phyloP scores from a whole-genome alignment of 2,329 filamentous ascomycete genomes.

The Alternaria sp. region DNA sequence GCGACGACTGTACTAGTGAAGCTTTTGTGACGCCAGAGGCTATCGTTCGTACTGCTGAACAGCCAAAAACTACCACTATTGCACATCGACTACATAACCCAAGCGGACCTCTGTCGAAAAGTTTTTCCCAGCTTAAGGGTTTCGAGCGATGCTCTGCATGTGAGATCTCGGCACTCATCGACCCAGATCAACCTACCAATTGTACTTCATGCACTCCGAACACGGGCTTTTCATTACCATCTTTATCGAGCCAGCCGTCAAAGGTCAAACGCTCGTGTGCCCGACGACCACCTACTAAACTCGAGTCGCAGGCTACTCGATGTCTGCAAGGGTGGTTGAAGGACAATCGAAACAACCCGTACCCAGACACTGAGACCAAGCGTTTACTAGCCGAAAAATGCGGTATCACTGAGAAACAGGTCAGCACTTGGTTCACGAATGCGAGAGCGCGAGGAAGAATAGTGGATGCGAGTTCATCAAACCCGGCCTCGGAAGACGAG shows the following conservation, averaged over 20 bases:
- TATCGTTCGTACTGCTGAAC: not conserved
- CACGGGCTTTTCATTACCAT: constrained; percentile 20
- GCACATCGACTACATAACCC: not conserved
- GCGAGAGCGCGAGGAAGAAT: constrained; percentile 44
- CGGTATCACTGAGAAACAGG: constrained; percentile 48
- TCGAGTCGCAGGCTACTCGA: constrained; percentile 40
- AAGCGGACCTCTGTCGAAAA: not conserved
- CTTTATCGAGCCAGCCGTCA: constrained; percentile 14
- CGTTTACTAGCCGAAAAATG: constrained; percentile 40
- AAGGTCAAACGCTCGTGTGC: constrained; percentile 43
- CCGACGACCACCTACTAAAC: constrained; percentile 37
- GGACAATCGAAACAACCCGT: constrained; percentile 42
- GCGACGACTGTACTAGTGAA: constrained; percentile 32
- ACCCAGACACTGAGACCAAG: constrained; percentile 44
- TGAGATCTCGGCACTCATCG: constrained; percentile 31
- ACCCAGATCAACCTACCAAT: constrained; percentile 13
- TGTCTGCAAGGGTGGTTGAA: constrained; percentile 44
- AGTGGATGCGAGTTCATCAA: constrained; percentile 20
- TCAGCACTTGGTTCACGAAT: constrained; percentile 50
- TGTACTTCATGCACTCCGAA: constrained; percentile 30
- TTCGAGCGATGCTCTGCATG: constrained; percentile 35
- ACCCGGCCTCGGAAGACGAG: constrained; percentile 34
- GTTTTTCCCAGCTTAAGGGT: not conserved
- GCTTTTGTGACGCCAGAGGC: constrained; percentile 7
- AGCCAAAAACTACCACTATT: not conserved